These are phyloP conservation scores for Leonotis leonurus DNA, from an alignment of 257 asterid species.

Conservation along the genomic window DNA sequence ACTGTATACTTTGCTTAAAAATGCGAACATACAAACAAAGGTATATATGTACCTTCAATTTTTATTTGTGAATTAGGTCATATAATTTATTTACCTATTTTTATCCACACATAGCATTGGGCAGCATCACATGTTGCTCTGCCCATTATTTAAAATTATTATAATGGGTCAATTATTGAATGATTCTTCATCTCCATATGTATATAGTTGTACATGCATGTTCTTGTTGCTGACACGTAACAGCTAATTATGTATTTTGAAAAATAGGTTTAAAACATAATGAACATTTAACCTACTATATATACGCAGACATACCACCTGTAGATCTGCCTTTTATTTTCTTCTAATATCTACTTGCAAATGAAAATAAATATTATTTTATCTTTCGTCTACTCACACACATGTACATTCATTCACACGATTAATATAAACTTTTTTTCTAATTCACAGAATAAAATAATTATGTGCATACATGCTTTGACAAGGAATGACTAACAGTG, in stretches of 20 bases:
- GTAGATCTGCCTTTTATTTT: neutral
- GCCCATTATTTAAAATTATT: neutral
- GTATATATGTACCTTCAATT: too few species aligned
- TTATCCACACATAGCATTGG: too few species aligned
- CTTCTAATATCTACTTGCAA: neutral
- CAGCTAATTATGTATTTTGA: neutral
- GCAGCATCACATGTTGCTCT: neutral
- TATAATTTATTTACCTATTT: too few species aligned
- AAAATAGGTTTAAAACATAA: neutral
- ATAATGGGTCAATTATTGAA: neutral
- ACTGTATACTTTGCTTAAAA: too few species aligned
- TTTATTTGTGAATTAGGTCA: too few species aligned
- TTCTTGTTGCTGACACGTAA: neutral
- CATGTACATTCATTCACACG: neutral
- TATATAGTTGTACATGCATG: neutral
- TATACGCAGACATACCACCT: conserved; percentile 15
- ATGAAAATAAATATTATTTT: neutral
- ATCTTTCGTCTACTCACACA: conserved; percentile 7
- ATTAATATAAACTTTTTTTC: neutral
- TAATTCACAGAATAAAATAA: neutral
- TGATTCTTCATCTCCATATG: neutral
- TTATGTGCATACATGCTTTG: conserved; percentile 8
- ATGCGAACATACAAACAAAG: too few species aligned
- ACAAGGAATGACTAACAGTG: conserved; percentile 17
- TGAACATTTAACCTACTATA: conserved; percentile 2